Percentiles rank a stretch among this genome's conserved stretches.
Conservation (phyloP, 1,284 basidiomycete species). For the Leccinum subfulvum region DNA sequence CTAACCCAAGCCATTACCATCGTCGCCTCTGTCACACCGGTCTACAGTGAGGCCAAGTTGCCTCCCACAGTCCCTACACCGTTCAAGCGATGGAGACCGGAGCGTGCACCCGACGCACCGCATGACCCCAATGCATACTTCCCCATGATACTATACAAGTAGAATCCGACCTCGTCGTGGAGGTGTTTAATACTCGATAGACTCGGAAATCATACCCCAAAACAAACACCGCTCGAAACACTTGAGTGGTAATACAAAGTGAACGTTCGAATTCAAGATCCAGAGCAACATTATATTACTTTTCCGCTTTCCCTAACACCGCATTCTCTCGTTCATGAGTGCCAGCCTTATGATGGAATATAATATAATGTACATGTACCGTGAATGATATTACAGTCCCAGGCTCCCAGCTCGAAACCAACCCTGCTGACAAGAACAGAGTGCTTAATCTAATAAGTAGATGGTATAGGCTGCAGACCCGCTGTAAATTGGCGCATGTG, state of each 20-base stretch:
- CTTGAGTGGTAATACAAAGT: background rate
- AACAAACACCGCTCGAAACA: background rate
- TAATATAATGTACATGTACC: too few species aligned
- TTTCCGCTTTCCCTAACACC: too few species aligned
- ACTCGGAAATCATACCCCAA: constrained; percentile 8
- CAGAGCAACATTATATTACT: too few species aligned
- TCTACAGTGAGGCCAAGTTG: constrained; percentile 64
- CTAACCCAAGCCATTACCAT: constrained; percentile 71
- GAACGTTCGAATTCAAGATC: background rate
- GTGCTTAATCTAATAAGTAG: too few species aligned
- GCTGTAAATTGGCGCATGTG: too few species aligned
- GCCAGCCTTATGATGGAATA: too few species aligned
- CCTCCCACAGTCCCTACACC: constrained; percentile 69
- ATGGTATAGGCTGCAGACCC: too few species aligned
- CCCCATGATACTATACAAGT: constrained; percentile 82
- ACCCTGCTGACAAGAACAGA: too few species aligned
- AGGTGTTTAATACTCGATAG: constrained; percentile 12
- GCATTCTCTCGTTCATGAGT: too few species aligned
- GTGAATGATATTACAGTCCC: too few species aligned
- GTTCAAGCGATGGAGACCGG: constrained; percentile 70
- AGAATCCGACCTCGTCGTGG: constrained; percentile 28
- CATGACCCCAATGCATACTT: constrained; percentile 78
- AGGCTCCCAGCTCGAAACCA: too few species aligned
- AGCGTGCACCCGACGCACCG: constrained; percentile 67
- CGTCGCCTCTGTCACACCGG: constrained; percentile 57